phyloP scores from a whole-genome alignment of 2,329 filamentous ascomycete genomes.

The Cercospora citrullina region DNA sequence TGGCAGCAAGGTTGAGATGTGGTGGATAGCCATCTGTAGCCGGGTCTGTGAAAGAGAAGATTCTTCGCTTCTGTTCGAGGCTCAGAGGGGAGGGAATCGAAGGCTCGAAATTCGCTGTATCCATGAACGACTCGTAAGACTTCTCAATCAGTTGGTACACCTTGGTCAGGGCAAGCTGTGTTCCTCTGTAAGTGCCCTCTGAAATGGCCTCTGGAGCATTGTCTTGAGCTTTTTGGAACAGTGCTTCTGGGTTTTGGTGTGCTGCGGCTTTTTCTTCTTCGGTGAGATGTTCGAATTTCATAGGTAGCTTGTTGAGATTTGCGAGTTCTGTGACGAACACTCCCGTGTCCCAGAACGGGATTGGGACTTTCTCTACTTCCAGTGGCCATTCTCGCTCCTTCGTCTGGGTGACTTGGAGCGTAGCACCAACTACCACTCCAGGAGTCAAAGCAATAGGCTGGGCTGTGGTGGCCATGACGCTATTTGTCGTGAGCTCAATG shows the following conservation, averaged over 20 bases:
- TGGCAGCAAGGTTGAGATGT: conserved; percentile 34
- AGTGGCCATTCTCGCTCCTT: conserved; percentile 19
- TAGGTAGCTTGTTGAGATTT: conserved; percentile 16
- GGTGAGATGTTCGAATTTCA: conserved; percentile 15
- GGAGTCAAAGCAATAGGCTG: conserved; percentile 3
- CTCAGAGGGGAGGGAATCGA: conserved; percentile 23
- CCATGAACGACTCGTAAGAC: conserved; percentile 27
- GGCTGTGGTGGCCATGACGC: not conserved
- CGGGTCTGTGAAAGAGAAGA: conserved; percentile 27
- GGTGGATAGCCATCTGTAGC: conserved; percentile 33
- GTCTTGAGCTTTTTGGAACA: conserved; percentile 19
- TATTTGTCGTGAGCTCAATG: not conserved
- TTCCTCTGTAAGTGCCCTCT: conserved; percentile 26
- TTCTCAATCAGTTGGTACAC: conserved; percentile 27
- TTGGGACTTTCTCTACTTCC: conserved; percentile 18
- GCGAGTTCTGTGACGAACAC: conserved; percentile 25
- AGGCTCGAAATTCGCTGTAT: conserved; percentile 29
- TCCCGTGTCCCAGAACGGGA: conserved; percentile 26
- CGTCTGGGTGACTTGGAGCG: conserved; percentile 2
- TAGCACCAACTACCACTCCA: conserved; percentile 12
- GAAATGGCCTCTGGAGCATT: conserved; percentile 17
- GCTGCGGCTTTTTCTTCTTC: conserved; percentile 20
- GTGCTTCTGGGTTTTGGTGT: conserved; percentile 24
- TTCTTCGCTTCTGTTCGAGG: conserved; percentile 24
- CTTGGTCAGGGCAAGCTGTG: conserved; percentile 29